Evolutionary conservation across 108 stramenopile genomes (phyloP), one percentile per base, ranked within the genome.

Genomic region (Skeletonema potamos): DNA sequence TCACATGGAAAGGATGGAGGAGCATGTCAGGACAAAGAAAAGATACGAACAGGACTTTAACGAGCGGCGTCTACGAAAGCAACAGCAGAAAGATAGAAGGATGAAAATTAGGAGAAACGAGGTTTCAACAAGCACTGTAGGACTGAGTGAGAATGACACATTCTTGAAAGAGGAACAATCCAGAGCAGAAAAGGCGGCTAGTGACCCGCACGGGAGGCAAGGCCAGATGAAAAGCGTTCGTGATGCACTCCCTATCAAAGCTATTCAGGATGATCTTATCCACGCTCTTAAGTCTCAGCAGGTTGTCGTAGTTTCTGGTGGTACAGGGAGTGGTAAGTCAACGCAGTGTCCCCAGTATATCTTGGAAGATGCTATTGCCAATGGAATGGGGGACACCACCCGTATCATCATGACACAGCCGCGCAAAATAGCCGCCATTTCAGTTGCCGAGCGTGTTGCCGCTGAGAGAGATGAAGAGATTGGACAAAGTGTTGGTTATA

Each of bases 321-420:
- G 97, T 56, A 99, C 98, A 9, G 98, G 97, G 8, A 68, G 66
- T 17, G 96, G 98, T 13, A 96, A 96, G 82, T 95, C 96, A 11
- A 99, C 98, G 8, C 98, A 99, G 83, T 96, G 96, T 89, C 97
- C 97, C 17, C 97, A 99, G 74, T 99, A 98, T 80, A 83, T 98
- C 70, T 85, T 85, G 6, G 98, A 99, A 73, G 79, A 97, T 63
- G 97, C 97, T 3, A 72, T 94, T 43, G 86, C 94, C 3, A 82
- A 86, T 12, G 77, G 69, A 62, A 79, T 18, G 92, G 95, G 24
- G 2, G 77, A 58, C 96, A 95, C 72, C 78, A 97, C 64, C 92
- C 96, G 26, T 96, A 97, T 89, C 27, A 54, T 96, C 54, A 90
- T 93, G 7, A 98, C 98, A 0, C 98, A 99, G 73, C 98, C 98